Evolutionary conservation across 768 basidiomycete species (phyloP).

Genomic region (Hericium erinaceus): DNA sequence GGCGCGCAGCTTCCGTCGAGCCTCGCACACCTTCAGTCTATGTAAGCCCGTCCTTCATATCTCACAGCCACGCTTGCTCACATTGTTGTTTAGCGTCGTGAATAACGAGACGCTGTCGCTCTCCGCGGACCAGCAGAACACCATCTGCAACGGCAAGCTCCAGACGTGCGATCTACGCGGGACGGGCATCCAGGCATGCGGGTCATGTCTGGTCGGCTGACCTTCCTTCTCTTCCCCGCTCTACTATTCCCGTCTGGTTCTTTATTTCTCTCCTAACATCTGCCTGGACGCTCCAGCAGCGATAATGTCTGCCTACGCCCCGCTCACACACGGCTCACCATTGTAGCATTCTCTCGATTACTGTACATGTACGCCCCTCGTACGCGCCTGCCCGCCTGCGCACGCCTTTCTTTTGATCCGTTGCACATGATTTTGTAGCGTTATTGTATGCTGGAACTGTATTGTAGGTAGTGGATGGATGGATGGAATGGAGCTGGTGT

Average conservation of each 20-base stretch:
- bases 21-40: constrained; percentile 25
- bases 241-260: background rate
- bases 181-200: constrained; percentile 8
- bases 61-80: background rate
- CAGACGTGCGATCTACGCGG: constrained; percentile 13
- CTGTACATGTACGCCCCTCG: background rate
- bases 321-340: background rate
- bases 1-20: constrained; percentile 28
- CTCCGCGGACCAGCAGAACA: constrained; percentile 6
- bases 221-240: background rate
- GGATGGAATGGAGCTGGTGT: background rate
- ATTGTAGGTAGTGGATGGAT: background rate
- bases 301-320: background rate
- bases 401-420: background rate
- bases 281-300: background rate
- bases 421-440: background rate
- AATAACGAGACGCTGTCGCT: constrained; percentile 11
- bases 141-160: constrained; percentile 7
- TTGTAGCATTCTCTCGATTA: background rate
- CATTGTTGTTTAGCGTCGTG: constrained; percentile 6
- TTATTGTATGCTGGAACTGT: background rate
- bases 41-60: constrained; percentile 24
- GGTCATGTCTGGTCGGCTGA: constrained; percentile 12
- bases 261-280: background rate
- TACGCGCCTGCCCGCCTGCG: no score